Conservation (phyloP, 192 early-diverging fungal species). For the Gamsiella multidivaricata region DNA sequence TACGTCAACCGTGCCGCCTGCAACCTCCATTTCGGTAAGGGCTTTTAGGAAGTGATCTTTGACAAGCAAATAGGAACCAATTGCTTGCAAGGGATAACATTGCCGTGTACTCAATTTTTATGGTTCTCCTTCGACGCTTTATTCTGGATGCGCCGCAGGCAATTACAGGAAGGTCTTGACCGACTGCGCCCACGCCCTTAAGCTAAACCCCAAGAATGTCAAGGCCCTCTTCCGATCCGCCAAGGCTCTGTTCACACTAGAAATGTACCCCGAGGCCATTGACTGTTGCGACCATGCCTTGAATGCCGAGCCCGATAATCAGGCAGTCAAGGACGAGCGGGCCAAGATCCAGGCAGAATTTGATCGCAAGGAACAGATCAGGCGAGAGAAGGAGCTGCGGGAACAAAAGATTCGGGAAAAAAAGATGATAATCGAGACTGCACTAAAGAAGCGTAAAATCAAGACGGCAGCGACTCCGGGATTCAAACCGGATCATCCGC, state of each 20-base stretch:
- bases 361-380: constrained; percentile 40
- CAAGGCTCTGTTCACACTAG: constrained; percentile 82
- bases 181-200: constrained; percentile 90
- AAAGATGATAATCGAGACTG: constrained; percentile 42
- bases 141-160: constrained; percentile 47
- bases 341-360: constrained; percentile 45
- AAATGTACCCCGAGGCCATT: constrained; percentile 83
- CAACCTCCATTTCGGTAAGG: constrained; percentile 83
- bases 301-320: constrained; percentile 68
- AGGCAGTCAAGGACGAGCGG: constrained; percentile 47
- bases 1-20: constrained; percentile 92
- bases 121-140: constrained; percentile 1
- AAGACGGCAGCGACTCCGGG: constrained; percentile 54
- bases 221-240: constrained; percentile 95
- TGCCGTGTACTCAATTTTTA: too few relatives aligned
- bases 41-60: neutral
- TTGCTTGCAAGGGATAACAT: too few relatives aligned
- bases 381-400: constrained; percentile 54
- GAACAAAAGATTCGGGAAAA: constrained; percentile 61
- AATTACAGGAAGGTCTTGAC: constrained; percentile 90
- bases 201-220: constrained; percentile 81
- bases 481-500: constrained; percentile 49
- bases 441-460: constrained; percentile 58
- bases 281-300: constrained; percentile 88
- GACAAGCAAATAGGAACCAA: neutral